A percentile compares a stretch with the other conserved stretches of the same genome.
Conservation (phyloP, 2,329 filamentous ascomycete genomes). For the Colletotrichum liriopes region DNA sequence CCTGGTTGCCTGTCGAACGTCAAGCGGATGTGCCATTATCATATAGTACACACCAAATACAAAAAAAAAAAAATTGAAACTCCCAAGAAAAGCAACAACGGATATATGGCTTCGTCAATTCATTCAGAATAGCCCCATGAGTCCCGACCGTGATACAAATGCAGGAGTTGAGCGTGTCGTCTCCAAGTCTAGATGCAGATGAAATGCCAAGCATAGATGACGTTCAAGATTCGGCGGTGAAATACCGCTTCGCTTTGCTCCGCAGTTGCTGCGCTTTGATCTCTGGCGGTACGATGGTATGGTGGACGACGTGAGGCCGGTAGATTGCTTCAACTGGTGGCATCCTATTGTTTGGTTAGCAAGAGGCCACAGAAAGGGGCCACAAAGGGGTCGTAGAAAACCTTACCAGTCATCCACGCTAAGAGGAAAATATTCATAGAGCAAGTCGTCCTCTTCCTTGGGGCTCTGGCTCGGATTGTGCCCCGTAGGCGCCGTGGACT, state of each 20-base stretch:
- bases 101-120: slow-evolving; percentile 35
- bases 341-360: slow-evolving; percentile 69
- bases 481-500: slow-evolving; percentile 52
- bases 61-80: slow-evolving; percentile 3
- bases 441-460: slow-evolving; percentile 82
- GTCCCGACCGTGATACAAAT: too few species aligned
- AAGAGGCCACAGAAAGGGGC: slow-evolving; percentile 32
- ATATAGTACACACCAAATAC: slow-evolving; percentile 4
- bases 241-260: slow-evolving; percentile 80
- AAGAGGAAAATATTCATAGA: slow-evolving; percentile 96
- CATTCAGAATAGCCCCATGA: slow-evolving; percentile 4
- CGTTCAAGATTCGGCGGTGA: slow-evolving; percentile 72
- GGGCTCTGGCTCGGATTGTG: slow-evolving; percentile 70
- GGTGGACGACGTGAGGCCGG: slow-evolving; percentile 92
- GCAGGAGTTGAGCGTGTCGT: not conserved
- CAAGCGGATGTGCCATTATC: not conserved
- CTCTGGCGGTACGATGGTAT: slow-evolving; percentile 80
- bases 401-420: slow-evolving; percentile 87
- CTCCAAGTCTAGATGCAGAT: not conserved
- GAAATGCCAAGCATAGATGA: not conserved
- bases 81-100: too few species aligned
- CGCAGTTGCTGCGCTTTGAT: slow-evolving; percentile 78
- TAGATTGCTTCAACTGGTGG: slow-evolving; percentile 92
- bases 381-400: not conserved
- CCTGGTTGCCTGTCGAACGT: not conserved